Base-by-base conservation (phyloP, 352 stramenopile species). In the Aphanomyces stellatus region DNA sequence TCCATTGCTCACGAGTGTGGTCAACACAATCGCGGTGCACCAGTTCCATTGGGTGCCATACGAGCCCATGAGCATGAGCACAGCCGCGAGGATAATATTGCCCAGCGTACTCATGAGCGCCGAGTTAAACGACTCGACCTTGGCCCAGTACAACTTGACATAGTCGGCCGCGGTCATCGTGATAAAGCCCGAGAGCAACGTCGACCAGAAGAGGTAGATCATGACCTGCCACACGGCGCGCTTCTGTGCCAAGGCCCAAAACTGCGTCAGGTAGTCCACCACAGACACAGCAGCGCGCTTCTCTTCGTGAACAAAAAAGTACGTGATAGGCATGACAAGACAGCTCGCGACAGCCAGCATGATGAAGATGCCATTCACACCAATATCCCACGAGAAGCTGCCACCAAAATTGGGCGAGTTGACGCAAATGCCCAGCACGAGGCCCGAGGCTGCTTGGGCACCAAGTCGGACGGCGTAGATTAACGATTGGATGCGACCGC, bases 141-240 rank as follows among this genome's bases (percentile, higher is more conserved):
- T n/a, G 3, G 81, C 76, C 85, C 82, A 91, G 33, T 79, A 82
- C 4, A 73, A 75, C 55, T 87, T 74, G 53, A 93, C 82, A 3
- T 73, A 75, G 4, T 76, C 33, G 6, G 61, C 70, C 25, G 80
- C 82, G 3, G 68, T 82, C 8, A 48, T 56, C 5, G 28, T 51
- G 31, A 74, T 43, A 78, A 85, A 28, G 71, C 64, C 35, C 27
- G 74, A 85, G 65, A 93, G 82, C 25, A 71, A 76, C 3, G 75
- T 74, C 6, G 87, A 48, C 13, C 59, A 34, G 25, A 91, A 72
- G 42, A 85, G 69, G 49, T 90, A 93, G 30, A 83, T 69, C 25
- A 93, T 53, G n/a, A 92, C 65, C 43, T 90, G 83, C 80, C 81
- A 93, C 73, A 91, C 78, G 2, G 72, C 80, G 15, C 80, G 81